These are phyloP conservation scores for Fraxinus velutina DNA, from an alignment of 305 asterid species.

Conservation along the genomic window DNA sequence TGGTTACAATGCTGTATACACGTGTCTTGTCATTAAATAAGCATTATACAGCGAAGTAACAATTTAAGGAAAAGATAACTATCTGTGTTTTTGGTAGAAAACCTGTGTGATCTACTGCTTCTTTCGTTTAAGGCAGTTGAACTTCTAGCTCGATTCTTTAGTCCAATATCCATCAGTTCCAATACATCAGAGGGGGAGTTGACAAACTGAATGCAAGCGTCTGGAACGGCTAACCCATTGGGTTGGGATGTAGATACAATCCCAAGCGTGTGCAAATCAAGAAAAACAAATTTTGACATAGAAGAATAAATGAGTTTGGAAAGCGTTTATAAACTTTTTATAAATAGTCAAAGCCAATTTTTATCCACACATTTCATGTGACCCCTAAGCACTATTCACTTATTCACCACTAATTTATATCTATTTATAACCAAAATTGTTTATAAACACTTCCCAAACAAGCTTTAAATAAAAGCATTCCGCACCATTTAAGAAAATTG, in stretches of 20 bases:
- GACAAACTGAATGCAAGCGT: constrained; percentile 58
- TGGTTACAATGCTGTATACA: constrained; percentile 53
- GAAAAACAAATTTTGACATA: constrained; percentile 34
- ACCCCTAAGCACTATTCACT: not conserved
- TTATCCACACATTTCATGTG: not conserved
- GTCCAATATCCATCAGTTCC: constrained; percentile 59
- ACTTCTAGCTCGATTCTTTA: constrained; percentile 66
- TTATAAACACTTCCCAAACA: not conserved
- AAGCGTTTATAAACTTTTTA: not conserved
- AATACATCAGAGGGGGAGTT: constrained; percentile 51
- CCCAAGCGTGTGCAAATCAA: constrained; percentile 68
- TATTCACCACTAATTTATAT: not conserved
- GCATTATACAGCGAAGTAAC: not conserved
- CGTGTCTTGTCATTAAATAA: constrained; percentile 10
- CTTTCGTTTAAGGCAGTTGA: constrained; percentile 73
- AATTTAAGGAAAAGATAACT: constrained; percentile 1
- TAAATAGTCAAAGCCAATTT: not conserved
- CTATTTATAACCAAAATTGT: not conserved
- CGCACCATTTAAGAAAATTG: not conserved
- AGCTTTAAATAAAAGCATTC: not conserved
- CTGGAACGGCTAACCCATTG: constrained; percentile 74
- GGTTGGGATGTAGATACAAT: constrained; percentile 51
- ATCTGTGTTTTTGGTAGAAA: not conserved
- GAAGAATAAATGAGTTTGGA: not conserved
- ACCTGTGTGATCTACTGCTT: constrained; percentile 91